Conservation (phyloP, 257 asterid species). For the Nicotiana sylvestris region DNA sequence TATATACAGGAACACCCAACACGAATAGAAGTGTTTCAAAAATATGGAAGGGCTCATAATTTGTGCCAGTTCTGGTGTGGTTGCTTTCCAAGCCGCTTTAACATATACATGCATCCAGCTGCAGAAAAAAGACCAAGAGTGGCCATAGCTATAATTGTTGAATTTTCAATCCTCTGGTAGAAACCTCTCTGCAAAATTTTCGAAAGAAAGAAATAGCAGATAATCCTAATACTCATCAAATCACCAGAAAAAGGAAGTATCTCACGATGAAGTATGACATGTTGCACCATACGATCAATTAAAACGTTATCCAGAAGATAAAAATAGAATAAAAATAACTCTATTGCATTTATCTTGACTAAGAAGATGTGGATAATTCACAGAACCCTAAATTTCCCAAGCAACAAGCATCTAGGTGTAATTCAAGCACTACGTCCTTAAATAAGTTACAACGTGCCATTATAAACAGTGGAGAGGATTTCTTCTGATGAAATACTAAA, state of each 20-base stretch:
- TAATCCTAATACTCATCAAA: background rate
- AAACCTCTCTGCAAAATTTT: slow-evolving; percentile 62
- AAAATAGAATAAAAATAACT: background rate
- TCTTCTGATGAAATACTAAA: background rate
- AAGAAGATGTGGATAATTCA: background rate
- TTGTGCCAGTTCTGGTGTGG: slow-evolving; percentile 58
- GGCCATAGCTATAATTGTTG: slow-evolving; percentile 47
- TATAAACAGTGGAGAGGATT: background rate
- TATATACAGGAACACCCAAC: slow-evolving; percentile 4
- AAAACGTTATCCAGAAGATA: background rate
- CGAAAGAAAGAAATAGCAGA: background rate
- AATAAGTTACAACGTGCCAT: background rate
- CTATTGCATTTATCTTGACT: background rate
- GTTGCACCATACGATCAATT: background rate
- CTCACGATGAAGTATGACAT: background rate
- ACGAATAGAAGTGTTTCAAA: background rate
- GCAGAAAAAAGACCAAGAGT: slow-evolving; percentile 64
- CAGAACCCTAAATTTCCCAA: slow-evolving; percentile 1
- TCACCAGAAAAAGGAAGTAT: background rate
- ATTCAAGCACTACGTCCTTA: background rate
- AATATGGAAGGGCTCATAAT: slow-evolving; percentile 29
- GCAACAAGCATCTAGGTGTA: background rate
- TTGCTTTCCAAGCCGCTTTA: slow-evolving; percentile 67
- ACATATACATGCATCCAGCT: slow-evolving; percentile 70
- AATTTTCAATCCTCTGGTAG: slow-evolving; percentile 43